phyloP scores from a whole-genome alignment of 2,329 filamentous ascomycete species.

The Tympanopsis confertula region DNA sequence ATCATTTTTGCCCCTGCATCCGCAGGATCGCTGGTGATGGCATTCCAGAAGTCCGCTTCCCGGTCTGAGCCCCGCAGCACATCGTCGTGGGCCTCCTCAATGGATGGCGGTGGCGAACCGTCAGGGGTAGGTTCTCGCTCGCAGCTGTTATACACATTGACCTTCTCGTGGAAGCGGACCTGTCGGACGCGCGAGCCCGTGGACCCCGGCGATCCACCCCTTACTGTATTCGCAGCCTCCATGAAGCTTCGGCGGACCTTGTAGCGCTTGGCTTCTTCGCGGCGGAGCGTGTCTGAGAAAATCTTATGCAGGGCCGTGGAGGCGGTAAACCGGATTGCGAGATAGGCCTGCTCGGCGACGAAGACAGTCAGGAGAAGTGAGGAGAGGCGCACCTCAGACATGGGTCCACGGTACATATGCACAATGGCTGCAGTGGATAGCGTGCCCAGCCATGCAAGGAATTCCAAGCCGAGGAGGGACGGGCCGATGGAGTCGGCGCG shows the following conservation, averaged over 20 bases:
- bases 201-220: neutral
- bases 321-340: slow-evolving; percentile 40
- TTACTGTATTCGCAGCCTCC: slow-evolving; percentile 22
- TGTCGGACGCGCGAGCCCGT: too few relatives aligned
- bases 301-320: slow-evolving; percentile 42
- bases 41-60: neutral
- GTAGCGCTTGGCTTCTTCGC: slow-evolving; percentile 46
- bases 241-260: slow-evolving; percentile 47
- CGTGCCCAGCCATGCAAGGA: slow-evolving; percentile 62
- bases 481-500: slow-evolving; percentile 66
- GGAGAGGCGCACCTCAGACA: slow-evolving; percentile 47
- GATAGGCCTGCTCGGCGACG: slow-evolving; percentile 62
- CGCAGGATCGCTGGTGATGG: neutral
- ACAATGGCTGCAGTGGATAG: slow-evolving; percentile 62
- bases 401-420: slow-evolving; percentile 55
- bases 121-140: neutral
- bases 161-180: neutral
- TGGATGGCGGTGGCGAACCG: too few relatives aligned
- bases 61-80: neutral
- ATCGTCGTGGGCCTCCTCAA: neutral
- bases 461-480: slow-evolving; percentile 56
- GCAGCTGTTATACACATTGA: neutral
- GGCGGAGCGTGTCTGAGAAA: slow-evolving; percentile 46
- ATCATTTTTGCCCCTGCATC: neutral
- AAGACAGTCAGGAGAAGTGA: slow-evolving; percentile 60